Percentiles rank a stretch among this genome's conserved stretches.
Evolutionary conservation across 306 rosid species (phyloP).

Genomic region (Pterocarpus macrocarpus): DNA sequence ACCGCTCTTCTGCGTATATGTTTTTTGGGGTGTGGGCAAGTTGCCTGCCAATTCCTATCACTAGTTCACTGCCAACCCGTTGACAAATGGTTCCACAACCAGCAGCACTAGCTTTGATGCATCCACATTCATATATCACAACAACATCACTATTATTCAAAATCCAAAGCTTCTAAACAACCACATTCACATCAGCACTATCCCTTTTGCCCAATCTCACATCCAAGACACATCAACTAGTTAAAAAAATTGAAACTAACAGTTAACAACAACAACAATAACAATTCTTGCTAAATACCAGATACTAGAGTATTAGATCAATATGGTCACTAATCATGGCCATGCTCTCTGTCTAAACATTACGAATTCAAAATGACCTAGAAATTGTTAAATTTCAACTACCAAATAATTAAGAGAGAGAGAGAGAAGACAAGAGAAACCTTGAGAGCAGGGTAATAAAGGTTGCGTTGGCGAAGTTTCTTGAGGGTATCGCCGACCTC

Average conservation of each 20-base stretch:
- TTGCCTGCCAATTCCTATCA: conserved; percentile 24
- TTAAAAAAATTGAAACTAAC: background rate
- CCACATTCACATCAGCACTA: background rate
- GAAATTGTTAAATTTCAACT: background rate
- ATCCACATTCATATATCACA: conserved; percentile 10
- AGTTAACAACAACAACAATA: background rate
- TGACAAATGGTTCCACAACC: conserved; percentile 1
- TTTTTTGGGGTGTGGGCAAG: background rate
- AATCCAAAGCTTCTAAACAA: background rate
- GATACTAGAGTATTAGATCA: conserved; percentile 6
- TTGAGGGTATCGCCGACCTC: conserved; percentile 86
- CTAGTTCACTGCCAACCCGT: background rate
- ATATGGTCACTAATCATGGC: background rate
- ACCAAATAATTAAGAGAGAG: background rate
- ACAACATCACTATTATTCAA: background rate
- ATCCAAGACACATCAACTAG: background rate
- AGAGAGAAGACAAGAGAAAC: conserved; percentile 32
- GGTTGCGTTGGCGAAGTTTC: conserved; percentile 84
- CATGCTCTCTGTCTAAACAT: conserved; percentile 9
- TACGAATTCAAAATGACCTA: background rate
- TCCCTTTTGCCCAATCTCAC: background rate
- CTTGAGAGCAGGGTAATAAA: conserved; percentile 86
- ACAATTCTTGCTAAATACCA: background rate
- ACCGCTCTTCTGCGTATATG: background rate
- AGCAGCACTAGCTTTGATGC: background rate